Percentiles rank a stretch among this genome's conserved stretches.
Evolutionary conservation across 306 rosid genomes (phyloP).

Genomic region (Amphicarpaea edgeworthii): DNA sequence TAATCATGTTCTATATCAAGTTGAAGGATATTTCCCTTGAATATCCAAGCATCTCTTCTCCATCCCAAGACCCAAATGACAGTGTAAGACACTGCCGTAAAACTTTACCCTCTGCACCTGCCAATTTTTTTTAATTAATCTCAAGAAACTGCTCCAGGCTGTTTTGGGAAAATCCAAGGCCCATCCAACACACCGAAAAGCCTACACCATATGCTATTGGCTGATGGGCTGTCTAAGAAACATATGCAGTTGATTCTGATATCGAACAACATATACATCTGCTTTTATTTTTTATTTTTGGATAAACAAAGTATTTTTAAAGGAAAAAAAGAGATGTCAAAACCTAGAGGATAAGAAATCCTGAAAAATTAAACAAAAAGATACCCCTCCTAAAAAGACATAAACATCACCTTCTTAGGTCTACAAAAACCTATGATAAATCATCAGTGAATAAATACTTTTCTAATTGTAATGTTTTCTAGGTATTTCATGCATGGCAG

Average conservation of each 20-base stretch:
- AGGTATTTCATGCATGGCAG: conserved; percentile 55
- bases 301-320: not conserved
- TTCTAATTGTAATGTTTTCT: conserved; percentile 36
- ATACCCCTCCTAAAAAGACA: not conserved
- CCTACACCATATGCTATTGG: conserved; percentile 13
- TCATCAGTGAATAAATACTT: not conserved
- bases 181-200: not conserved
- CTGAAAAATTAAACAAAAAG: not conserved
- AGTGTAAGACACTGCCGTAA: not conserved
- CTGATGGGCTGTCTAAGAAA: conserved; percentile 17
- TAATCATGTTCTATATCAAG: conserved; percentile 20
- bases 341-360: conserved; percentile 5
- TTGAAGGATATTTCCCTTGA: not conserved
- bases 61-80: conserved; percentile 15
- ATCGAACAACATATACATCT: not conserved
- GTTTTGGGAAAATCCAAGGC: not conserved
- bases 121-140: conserved; percentile 3
- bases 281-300: not conserved
- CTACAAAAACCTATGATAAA: conserved; percentile 2
- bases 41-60: conserved; percentile 19
- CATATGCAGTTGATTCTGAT: not conserved
- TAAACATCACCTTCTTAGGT: conserved; percentile 24
- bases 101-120: conserved; percentile 8
- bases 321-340: not conserved
- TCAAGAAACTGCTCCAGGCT: conserved; percentile 1